phyloP scores from a whole-genome alignment of 768 basidiomycete species.

The Saitozyma podzolica region DNA sequence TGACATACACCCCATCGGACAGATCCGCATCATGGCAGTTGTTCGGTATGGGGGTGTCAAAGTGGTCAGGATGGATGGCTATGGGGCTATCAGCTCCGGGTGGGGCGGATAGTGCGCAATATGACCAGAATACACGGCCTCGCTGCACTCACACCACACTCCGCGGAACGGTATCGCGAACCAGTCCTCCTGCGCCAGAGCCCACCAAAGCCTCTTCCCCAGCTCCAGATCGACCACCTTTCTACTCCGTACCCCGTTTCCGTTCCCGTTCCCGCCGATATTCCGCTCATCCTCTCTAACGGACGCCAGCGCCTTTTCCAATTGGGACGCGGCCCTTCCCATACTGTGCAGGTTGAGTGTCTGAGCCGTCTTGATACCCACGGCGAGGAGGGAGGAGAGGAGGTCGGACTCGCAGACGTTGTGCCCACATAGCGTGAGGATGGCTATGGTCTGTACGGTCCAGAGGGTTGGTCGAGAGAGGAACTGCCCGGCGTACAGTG shows the following conservation, averaged over 20 bases:
- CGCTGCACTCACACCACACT: conserved; percentile 19
- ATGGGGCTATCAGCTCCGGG: not conserved
- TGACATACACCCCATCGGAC: not conserved
- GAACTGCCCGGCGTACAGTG: conserved; percentile 17
- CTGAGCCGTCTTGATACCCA: conserved; percentile 29
- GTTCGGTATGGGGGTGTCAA: conserved; percentile 21
- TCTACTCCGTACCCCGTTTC: not conserved
- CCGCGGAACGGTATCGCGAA: conserved; percentile 27
- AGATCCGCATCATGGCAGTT: conserved; percentile 24
- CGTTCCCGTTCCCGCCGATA: too few relatives aligned
- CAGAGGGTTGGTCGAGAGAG: conserved; percentile 16
- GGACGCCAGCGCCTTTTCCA: not conserved
- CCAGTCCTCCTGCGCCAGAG: conserved; percentile 24
- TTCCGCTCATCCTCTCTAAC: not conserved
- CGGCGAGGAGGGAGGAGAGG: conserved; percentile 20
- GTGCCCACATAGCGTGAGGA: conserved; percentile 23
- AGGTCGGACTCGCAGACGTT: conserved; percentile 31
- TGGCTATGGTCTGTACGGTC: conserved; percentile 23
- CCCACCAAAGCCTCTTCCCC: conserved; percentile 27
- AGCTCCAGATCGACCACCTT: conserved; percentile 17
- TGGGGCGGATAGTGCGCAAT: too few relatives aligned
- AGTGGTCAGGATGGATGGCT: conserved; percentile 22
- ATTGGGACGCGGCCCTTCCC: conserved; percentile 3
- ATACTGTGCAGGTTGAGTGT: conserved; percentile 19
- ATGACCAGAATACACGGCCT: not conserved